Percentiles rank a stretch among this genome's conserved stretches.
Evolutionary conservation across 2,329 filamentous ascomycete genomes (phyloP).

Genomic region (Tolypocladium paradoxum): DNA sequence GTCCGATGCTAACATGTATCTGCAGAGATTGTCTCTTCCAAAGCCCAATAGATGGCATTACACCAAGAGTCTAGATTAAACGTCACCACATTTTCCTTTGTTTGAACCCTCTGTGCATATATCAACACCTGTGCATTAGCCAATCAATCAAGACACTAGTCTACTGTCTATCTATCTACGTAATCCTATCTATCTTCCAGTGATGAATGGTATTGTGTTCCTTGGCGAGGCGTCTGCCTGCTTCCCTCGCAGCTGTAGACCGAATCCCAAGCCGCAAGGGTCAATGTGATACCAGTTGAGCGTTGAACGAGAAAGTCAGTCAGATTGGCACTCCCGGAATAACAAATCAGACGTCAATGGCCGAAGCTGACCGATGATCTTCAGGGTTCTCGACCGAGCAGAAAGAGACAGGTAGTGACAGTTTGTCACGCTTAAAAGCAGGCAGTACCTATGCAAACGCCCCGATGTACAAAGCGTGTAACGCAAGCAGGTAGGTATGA

Average conservation of each 20-base stretch:
- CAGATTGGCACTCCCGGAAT: not conserved
- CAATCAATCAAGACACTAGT: conserved; percentile 30
- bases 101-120: conserved; percentile 42
- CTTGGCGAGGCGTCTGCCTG: not conserved
- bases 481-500: not conserved
- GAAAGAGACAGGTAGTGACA: not conserved
- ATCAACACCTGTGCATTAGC: conserved; percentile 51
- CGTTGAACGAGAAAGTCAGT: not conserved
- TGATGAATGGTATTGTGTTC: not conserved
- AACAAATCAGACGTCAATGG: not conserved
- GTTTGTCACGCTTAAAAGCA: not conserved
- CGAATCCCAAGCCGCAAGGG: not conserved
- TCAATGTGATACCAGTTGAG: not conserved
- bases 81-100: conserved; percentile 38
- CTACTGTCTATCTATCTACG: not conserved
- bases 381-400: not conserved
- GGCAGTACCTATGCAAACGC: not conserved
- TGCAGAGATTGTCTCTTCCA: conserved; percentile 51
- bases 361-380: not conserved
- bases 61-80: conserved; percentile 24
- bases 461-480: not conserved
- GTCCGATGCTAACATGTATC: conserved; percentile 20
- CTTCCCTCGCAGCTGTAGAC: too few species aligned
- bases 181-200: not conserved
- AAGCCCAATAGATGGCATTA: conserved; percentile 46